phyloP scores from a whole-genome alignment of 495 filamentous ascomycete genomes.

The Parathielavia hyrcaniae region DNA sequence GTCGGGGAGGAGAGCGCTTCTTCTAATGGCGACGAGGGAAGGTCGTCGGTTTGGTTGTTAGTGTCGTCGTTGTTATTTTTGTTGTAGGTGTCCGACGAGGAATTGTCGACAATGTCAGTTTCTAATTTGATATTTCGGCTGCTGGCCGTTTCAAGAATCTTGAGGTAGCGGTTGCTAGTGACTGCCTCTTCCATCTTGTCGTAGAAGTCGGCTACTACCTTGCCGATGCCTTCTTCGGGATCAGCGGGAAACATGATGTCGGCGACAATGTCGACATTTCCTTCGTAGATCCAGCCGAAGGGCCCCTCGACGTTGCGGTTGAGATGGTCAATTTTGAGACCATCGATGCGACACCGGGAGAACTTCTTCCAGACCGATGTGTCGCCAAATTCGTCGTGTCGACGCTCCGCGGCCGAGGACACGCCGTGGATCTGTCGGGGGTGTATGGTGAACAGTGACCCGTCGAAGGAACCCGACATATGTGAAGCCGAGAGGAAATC shows the following conservation, averaged over 20 bases:
- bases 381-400: slow-evolving; percentile 38
- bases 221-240: slow-evolving; percentile 75
- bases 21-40: neutral
- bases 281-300: slow-evolving; percentile 96
- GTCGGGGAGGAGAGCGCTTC: slow-evolving; percentile 4
- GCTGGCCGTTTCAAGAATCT: slow-evolving; percentile 38
- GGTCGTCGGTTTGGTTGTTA: neutral
- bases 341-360: slow-evolving; percentile 82
- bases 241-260: slow-evolving; percentile 90
- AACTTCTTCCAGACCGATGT: slow-evolving; percentile 84
- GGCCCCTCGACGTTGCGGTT: slow-evolving; percentile 91
- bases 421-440: slow-evolving; percentile 79
- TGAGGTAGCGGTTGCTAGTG: slow-evolving; percentile 58
- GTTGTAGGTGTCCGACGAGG: slow-evolving; percentile 6
- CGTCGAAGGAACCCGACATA: slow-evolving; percentile 92
- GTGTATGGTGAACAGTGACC: slow-evolving; percentile 95
- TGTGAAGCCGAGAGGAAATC: slow-evolving; percentile 92
- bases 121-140: slow-evolving; percentile 24
- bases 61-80: neutral
- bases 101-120: slow-evolving; percentile 26
- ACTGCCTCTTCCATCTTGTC: slow-evolving; percentile 90
- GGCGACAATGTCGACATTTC: slow-evolving; percentile 91
- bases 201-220: slow-evolving; percentile 90
- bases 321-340: slow-evolving; percentile 88
- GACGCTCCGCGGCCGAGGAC: slow-evolving; percentile 37